Evolutionary conservation across 2,329 filamentous ascomycete species (phyloP).

Genomic region (Lachnellula subtilissima): DNA sequence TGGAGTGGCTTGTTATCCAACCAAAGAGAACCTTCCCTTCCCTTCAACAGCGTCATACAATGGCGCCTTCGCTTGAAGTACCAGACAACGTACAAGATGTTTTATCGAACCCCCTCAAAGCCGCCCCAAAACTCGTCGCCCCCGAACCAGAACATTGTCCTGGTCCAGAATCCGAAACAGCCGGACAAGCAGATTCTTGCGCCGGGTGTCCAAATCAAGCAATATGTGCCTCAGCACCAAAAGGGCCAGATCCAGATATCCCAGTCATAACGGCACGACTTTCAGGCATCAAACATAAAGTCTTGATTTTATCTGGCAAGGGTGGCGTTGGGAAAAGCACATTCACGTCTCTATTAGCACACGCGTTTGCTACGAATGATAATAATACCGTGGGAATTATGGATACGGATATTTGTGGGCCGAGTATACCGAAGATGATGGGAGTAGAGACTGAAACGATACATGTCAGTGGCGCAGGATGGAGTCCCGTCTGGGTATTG

Average conservation of each 20-base stretch:
- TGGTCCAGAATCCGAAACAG: conserved; percentile 73
- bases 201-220: conserved; percentile 92
- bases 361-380: conserved; percentile 80
- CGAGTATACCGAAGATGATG: conserved; percentile 98
- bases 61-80: conserved; percentile 82
- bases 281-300: conserved; percentile 79
- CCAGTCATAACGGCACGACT: conserved; percentile 81
- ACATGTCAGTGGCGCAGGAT: conserved; percentile 81
- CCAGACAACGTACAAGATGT: conserved; percentile 63
- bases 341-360: conserved; percentile 80
- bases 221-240: conserved; percentile 90
- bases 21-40: background rate
- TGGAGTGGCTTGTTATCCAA: background rate
- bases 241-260: conserved; percentile 93
- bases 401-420: conserved; percentile 97
- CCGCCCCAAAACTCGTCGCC: conserved; percentile 79
- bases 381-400: conserved; percentile 83
- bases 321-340: conserved; percentile 96
- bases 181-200: conserved; percentile 74
- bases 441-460: conserved; percentile 92
- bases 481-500: conserved; percentile 92
- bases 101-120: conserved; percentile 69
- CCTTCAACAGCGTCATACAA: conserved; percentile 33
- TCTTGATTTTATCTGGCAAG: conserved; percentile 87
- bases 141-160: conserved; percentile 97